These are phyloP conservation scores for Lentithecium fluviatile DNA, from an alignment of 495 filamentous ascomycete species.

Conservation along the genomic window DNA sequence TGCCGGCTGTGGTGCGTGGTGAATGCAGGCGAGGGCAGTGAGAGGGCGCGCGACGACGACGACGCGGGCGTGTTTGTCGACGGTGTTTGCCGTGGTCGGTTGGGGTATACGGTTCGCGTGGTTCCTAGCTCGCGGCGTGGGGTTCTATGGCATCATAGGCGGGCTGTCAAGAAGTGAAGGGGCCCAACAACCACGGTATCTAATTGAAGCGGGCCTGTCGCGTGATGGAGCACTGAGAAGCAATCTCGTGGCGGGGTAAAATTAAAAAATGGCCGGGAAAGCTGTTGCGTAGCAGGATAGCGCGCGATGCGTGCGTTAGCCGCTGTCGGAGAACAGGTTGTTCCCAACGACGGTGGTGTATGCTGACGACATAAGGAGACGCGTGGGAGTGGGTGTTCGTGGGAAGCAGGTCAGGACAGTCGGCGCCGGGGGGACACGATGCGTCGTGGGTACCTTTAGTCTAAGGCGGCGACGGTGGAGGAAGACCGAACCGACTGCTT, in stretches of 20 bases:
- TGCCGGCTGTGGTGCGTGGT: background rate
- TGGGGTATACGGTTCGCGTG: too few species aligned
- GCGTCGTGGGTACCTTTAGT: constrained; percentile 12
- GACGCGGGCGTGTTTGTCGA: background rate
- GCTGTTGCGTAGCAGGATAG: background rate
- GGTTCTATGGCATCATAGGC: too few species aligned
- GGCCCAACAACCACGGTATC: background rate
- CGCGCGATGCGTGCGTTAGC: constrained; percentile 24
- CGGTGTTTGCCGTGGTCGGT: too few species aligned
- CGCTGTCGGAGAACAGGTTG: constrained; percentile 34
- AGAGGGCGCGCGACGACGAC: too few species aligned
- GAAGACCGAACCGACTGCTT: too few species aligned
- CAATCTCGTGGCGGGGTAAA: constrained; percentile 13
- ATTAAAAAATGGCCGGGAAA: constrained; percentile 1
- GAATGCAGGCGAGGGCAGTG: too few species aligned
- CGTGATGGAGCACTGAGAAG: background rate
- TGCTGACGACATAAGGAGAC: constrained; percentile 34
- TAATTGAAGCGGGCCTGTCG: background rate
- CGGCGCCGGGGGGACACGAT: constrained; percentile 28
- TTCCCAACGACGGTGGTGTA: constrained; percentile 29
- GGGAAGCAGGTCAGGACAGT: constrained; percentile 18
- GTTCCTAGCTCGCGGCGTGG: too few species aligned
- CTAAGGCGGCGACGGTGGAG: background rate
- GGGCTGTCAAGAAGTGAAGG: background rate
- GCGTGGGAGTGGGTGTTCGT: background rate